A percentile compares a stretch with the other conserved stretches of the same genome.
Evolutionary conservation across 495 filamentous ascomycete genomes (phyloP).

Genomic region (Aspergillus indologenus): DNA sequence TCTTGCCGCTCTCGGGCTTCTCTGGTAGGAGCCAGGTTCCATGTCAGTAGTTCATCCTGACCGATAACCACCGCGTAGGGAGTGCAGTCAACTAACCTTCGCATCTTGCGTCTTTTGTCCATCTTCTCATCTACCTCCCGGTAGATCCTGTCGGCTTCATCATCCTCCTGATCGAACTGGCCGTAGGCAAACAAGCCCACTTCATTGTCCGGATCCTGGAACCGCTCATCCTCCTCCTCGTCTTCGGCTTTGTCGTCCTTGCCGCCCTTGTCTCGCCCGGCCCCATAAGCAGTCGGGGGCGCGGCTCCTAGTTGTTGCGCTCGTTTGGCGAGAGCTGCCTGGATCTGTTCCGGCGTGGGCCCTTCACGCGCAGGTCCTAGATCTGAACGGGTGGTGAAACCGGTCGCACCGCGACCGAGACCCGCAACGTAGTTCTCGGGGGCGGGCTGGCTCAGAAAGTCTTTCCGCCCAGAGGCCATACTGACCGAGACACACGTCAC

Average conservation of each 20-base stretch:
- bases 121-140: constrained; percentile 94
- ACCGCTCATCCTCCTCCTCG: constrained; percentile 80
- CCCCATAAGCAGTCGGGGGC: constrained; percentile 77
- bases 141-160: constrained; percentile 95
- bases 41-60: constrained; percentile 81
- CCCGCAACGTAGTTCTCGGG: constrained; percentile 98
- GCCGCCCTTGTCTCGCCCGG: constrained; percentile 63
- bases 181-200: constrained; percentile 92
- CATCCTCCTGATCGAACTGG: constrained; percentile 92
- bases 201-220: constrained; percentile 96
- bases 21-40: constrained; percentile 63
- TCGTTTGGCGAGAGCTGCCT: constrained; percentile 89
- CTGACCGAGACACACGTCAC: constrained; percentile 16
- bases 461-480: constrained; percentile 75
- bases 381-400: constrained; percentile 97
- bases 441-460: constrained; percentile 87
- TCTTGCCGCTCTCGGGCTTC: constrained; percentile 92
- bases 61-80: neutral
- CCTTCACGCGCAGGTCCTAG: constrained; percentile 94
- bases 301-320: constrained; percentile 79
- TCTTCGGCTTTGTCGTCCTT: constrained; percentile 63
- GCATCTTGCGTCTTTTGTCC: constrained; percentile 76
- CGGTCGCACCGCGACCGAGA: constrained; percentile 94
- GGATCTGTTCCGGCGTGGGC: constrained; percentile 96
- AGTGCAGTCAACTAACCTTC: constrained; percentile 72